phyloP scores from a whole-genome alignment of 2,329 filamentous ascomycete species.

The Xylaria sp. region DNA sequence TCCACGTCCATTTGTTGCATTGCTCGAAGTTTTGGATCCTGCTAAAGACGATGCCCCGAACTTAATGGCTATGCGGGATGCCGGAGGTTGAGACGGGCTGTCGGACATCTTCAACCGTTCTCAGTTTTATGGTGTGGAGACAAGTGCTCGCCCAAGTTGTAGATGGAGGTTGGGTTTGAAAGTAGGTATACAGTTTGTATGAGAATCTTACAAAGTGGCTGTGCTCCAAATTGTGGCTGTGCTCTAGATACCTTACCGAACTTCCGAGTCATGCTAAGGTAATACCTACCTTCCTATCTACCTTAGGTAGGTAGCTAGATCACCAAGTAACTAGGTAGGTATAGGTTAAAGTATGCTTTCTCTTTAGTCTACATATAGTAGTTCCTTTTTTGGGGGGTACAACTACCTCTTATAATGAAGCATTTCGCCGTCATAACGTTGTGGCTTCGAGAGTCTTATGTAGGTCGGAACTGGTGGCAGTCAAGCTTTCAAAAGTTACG shows the following conservation, averaged over 20 bases:
- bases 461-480: neutral
- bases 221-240: constrained; percentile 4
- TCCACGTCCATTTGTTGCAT: constrained; percentile 43
- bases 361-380: too few relatives aligned
- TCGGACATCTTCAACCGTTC: constrained; percentile 52
- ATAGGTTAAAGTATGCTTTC: too few relatives aligned
- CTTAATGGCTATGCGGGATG: constrained; percentile 60
- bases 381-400: too few relatives aligned
- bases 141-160: neutral
- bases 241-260: too few relatives aligned
- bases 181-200: neutral
- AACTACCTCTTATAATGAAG: too few relatives aligned
- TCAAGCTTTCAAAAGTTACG: neutral
- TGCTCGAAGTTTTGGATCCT: constrained; percentile 44
- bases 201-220: neutral
- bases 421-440: neutral
- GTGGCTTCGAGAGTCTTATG: neutral
- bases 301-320: too few relatives aligned
- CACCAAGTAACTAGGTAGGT: too few relatives aligned
- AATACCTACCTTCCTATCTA: too few relatives aligned
- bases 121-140: neutral
- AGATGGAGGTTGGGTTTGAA: neutral
- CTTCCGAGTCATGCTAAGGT: too few relatives aligned
- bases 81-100: constrained; percentile 47
- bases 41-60: constrained; percentile 52